Percentiles rank a stretch among this genome's conserved stretches.
Evolutionary conservation across 2,329 filamentous ascomycete genomes (phyloP).

Genomic region (Penicillium fuscoglaucum): DNA sequence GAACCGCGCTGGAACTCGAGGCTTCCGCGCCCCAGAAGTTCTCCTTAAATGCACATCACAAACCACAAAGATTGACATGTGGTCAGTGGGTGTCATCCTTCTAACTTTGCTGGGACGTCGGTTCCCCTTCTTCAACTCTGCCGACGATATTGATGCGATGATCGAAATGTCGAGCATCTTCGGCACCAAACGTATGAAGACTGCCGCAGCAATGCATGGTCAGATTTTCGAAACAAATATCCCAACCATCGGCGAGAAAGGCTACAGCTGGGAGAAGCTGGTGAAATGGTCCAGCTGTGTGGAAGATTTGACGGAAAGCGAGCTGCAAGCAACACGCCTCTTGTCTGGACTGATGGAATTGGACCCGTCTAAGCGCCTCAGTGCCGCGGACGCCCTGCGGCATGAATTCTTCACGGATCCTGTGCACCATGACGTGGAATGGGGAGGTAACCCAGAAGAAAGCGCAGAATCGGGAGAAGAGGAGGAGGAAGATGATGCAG

Average conservation of each 20-base stretch:
- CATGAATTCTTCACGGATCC: conserved; percentile 49
- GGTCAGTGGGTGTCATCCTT: conserved; percentile 95
- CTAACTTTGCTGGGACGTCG: conserved; percentile 89
- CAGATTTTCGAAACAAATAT: conserved; percentile 91
- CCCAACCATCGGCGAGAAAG: conserved; percentile 80
- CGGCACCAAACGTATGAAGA: conserved; percentile 78
- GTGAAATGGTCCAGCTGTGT: conserved; percentile 91
- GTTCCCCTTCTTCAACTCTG: conserved; percentile 98
- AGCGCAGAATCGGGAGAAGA: conserved; percentile 37
- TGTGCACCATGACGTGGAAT: conserved; percentile 42
- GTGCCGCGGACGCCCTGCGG: conserved; percentile 45
- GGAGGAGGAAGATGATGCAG: conserved; percentile 38
- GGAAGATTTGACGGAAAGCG: conserved; percentile 54
- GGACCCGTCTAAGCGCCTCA: conserved; percentile 45
- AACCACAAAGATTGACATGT: conserved; percentile 91
- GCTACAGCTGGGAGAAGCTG: conserved; percentile 89
- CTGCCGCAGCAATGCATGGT: conserved; percentile 79
- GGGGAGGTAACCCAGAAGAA: conserved; percentile 42
- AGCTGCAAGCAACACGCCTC: conserved; percentile 48
- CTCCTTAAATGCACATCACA: conserved; percentile 96
- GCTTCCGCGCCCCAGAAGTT: conserved; percentile 94
- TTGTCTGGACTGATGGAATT: conserved; percentile 47
- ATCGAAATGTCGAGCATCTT: conserved; percentile 98
- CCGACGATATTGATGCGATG: conserved; percentile 96
- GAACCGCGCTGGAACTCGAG: conserved; percentile 90